A percentile compares a stretch with the other conserved stretches of the same genome.
Evolutionary conservation across 345 rosid genomes (phyloP).

Genomic region (Eucalyptus globulus): DNA sequence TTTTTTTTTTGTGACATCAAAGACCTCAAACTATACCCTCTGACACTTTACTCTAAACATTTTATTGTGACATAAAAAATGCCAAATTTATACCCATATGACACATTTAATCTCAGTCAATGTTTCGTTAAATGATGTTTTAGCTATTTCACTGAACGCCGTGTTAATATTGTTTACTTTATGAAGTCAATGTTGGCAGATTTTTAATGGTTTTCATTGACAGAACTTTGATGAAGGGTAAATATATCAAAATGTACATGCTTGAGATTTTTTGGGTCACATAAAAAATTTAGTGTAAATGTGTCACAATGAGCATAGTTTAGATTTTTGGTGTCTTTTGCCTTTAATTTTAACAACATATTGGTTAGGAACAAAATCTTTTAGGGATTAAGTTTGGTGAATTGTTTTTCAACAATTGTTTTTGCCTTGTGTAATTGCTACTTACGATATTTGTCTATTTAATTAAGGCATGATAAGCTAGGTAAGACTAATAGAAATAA

Average conservation of each 20-base stretch:
- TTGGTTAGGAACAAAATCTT: neutral
- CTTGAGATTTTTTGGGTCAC: too few relatives aligned
- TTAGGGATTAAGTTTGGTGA: neutral
- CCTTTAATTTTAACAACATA: neutral
- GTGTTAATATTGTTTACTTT: too few relatives aligned
- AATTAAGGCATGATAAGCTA: neutral
- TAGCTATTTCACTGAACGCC: neutral
- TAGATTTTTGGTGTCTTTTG: neutral
- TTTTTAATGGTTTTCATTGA: too few relatives aligned
- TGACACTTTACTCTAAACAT: neutral
- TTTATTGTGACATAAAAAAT: neutral
- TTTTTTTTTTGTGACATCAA: too few relatives aligned
- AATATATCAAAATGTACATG: too few relatives aligned
- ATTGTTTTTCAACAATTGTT: neutral
- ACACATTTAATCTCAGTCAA: neutral
- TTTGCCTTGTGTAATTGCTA: neutral
- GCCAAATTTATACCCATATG: too few relatives aligned
- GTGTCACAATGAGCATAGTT: too few relatives aligned
- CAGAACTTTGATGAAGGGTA: too few relatives aligned
- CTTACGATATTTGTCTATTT: neutral
- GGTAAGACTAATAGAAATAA: neutral
- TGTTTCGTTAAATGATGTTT: too few relatives aligned
- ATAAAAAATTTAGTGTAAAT: too few relatives aligned
- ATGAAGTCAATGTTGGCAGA: neutral
- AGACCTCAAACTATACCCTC: too few relatives aligned